Evolutionary conservation across 1,284 basidiomycete species (phyloP), one percentile per base, ranked within the genome.

Genomic region (Gymnopus androsaceus): DNA sequence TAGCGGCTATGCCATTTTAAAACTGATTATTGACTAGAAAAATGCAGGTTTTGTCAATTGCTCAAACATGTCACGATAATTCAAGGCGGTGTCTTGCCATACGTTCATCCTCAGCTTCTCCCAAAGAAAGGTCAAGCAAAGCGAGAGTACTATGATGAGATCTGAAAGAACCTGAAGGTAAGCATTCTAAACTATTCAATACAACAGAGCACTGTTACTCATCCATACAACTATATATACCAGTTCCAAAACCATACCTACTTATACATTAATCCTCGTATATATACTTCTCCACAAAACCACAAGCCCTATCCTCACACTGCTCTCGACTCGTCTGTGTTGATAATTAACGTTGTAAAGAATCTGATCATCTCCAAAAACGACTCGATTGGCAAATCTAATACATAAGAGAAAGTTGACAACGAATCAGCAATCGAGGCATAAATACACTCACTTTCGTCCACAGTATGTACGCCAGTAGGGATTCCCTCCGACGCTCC

Each of bases 41-140:
- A 42, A 40, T 5, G 15, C 51, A 83, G 83, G 72, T 70, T 90
- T 62, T 83, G 87, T 74, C 84, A 81, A 63, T 79, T 92, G n/a
- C 75, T 94, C 50, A 88, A 87, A 28, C 76, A 83, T 65, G 90
- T 92, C 59, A 84, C 89, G 67, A 93, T 94, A 75, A 83, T 78
- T 57, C 85, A 94, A 69, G 92, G 92, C 75, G 92, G 92, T 81
- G 92, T 93, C 53, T 66, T 72, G 6, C 85, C 87, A 19, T 75
- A 75, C 68, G 87, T 87, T 56, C 78, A 81, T 66, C 75, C 81
- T 64, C 82, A 33, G 6, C 41, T 59, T 8, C 28, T 57, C 25
- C 17, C 19, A 28, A 58, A 33, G n/a, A n/a, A 25, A 27, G 17
- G 2, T 48, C 17, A 34, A 30, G 31, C 23, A 23, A 40, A 27